Evolutionary conservation across 1,284 basidiomycete species (phyloP), one percentile per base, ranked within the genome.

Genomic region (Fistulinella cinereoalba): DNA sequence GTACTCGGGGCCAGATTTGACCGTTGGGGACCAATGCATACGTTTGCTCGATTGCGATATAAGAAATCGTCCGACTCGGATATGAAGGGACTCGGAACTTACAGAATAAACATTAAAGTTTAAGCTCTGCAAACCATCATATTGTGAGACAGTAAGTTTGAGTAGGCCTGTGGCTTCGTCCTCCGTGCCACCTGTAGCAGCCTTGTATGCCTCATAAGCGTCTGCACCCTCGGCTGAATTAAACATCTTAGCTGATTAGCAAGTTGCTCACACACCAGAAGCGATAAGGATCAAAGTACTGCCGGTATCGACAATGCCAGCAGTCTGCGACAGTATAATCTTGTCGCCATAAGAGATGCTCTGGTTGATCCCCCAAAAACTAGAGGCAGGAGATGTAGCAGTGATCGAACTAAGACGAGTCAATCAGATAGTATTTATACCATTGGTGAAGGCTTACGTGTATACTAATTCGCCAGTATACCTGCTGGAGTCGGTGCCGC

Each of bases 271-370:
- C 63, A 53, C 36, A 67, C 65, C 58, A 34, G 64, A 61, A 15
- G 72, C 64, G 36, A 76, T 59, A 36, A 74, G 64, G 23, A 70
- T 57, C 44, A 65, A 53, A n/a, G 61, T 64, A 22, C 57, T 59
- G 46, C 78, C 79, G 22, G 80, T 83, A 61, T 85, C 83, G 44
- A 85, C 79, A 47, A 85, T 80, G 51, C 83, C 83, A 22, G 80
- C 74, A 15, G 75, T 76, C 25, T 50, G 57, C 3, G 64, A 41
- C 47, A 85, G 61, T 44, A 81, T 77, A 22, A 60, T 65, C 13
- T 62, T 72, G 6, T 57, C 24, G 23, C 79, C 77, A 52, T 80
- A 84, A n/a, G 62, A 64, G 49, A 85, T 71, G 37, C 72, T 70
- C 64, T 84, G 72, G 58, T 80, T 68, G 55, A 85, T 80, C 31